Evolutionary conservation across 345 rosid species (phyloP), one percentile per base, ranked within the genome.

Genomic region (Syzygium oleosum): DNA sequence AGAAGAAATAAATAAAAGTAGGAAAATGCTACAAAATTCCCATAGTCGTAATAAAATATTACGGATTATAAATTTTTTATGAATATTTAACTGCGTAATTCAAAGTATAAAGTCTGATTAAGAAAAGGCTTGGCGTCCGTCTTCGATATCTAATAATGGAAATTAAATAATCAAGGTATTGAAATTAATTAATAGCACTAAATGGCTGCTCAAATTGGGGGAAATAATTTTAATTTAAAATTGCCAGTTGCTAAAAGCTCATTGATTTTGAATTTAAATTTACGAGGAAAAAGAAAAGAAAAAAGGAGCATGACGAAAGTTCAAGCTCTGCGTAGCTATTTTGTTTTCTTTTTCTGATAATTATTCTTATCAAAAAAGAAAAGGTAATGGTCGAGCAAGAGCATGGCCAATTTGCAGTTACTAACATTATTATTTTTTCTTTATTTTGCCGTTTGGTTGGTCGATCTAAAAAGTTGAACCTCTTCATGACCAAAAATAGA

Each of bases 51-150:
- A 89, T 91, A 92, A 92, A 93, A 89, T 88, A 94, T 90, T 92
- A 86, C 51, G 85, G 92, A 92, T 92, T 92, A 90, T 88, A 88
- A 90, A 90, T 84, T 90, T 91, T 88, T 90, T 34, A 87, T 88
- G 88, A 93, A 91, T 97, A 93, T 93, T 94, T 92, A 94, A 93
- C 93, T 92, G 90, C 88, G 53, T 91, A 94, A 94, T 89, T 93
- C 91, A 92, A 90, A 95, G 94, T 94, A 94, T 94, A 92, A 93
- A 97, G 91, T 94, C 91, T 94, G 97, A 94, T 97, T 97, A 93
- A 95, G 93, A 94, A 92, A 94, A 94, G 91, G 94, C 90, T 94
- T 93, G 93, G 91, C 92, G 98, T 97, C 97, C 98, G 98, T 93
- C 96, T 94, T 89, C 94, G 94, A 91, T 94, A 87, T 93, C 92